Base-by-base conservation (phyloP, 2,329 filamentous ascomycete species). In the Hyphodiscus sp. region DNA sequence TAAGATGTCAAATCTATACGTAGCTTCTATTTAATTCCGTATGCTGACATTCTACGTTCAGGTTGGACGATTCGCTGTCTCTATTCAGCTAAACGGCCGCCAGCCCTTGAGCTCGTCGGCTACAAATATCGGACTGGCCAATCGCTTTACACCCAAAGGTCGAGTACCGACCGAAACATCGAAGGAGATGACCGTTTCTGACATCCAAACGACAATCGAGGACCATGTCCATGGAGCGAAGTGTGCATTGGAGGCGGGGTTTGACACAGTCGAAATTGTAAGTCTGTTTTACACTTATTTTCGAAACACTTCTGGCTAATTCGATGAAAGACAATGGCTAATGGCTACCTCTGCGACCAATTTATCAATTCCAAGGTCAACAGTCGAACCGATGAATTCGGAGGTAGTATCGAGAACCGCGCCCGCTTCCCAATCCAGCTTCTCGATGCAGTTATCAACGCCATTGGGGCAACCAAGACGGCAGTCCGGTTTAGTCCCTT, bases 401-500 rank as follows among this genome's bases (percentile, higher is more conserved):
- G 63, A 2, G 62, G 63, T n/a, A 58, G 47, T 11, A 47, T 52
- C 11, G 55, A 58, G 38, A 63, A 61, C 45, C 55, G 61, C 50
- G 61, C 71, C 50, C 64, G 77, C 29, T 78, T 82, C 56, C 70
- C 69, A 0, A 57, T 81, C 11, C 78, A 82, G 58, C 73, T 79
- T 10, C 47, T 71, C 50, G 69, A 70, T 15, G 80, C 82, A 58
- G 71, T 73, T 1, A 49, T 69, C 0, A 65, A 71, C 0, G 74
- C 76, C 0, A 68, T 79, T 10, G 82, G 81, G 1, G 6, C 42
- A 0, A 73, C 80, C 1, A 70, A 73, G 10, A 71, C 76, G 1
- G 80, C 75, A 0, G 74, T 86, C 26, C 76, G 83, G 0, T 69
- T 87, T 2, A 79, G 74, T 4, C 84, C 84, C 0, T 86, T 43